Evolutionary conservation across 352 stramenopile species (phyloP).

Genomic region (Pythium guiyangense): DNA sequence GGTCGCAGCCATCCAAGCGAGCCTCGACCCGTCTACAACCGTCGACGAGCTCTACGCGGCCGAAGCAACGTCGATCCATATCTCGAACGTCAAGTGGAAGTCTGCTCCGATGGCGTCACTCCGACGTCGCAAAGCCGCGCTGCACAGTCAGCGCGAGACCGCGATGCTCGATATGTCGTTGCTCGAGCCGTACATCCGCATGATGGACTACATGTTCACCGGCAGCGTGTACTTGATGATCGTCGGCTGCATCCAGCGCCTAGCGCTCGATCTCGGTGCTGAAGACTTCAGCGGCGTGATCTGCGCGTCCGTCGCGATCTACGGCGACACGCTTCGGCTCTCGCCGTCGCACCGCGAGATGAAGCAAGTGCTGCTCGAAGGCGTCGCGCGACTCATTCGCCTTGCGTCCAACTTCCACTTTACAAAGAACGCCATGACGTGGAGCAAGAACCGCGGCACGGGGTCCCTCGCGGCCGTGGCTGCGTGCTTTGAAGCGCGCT

Average conservation of each 20-base stretch:
- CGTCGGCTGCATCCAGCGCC: conserved; percentile 27
- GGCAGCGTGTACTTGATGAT: conserved; percentile 71
- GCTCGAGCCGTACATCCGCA: conserved; percentile 42
- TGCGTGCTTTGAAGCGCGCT: conserved; percentile 23
- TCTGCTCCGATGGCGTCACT: conserved; percentile 51
- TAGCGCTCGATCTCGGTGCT: conserved; percentile 26
- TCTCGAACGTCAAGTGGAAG: conserved; percentile 54
- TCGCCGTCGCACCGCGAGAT: conserved; percentile 42
- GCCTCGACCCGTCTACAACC: conserved; percentile 34
- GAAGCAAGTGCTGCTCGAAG: conserved; percentile 47
- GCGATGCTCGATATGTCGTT: conserved; percentile 41
- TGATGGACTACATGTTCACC: conserved; percentile 71
- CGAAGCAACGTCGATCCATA: conserved; percentile 37
- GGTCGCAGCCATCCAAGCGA: conserved; percentile 37
- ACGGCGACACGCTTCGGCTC: conserved; percentile 30
- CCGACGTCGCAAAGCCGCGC: conserved; percentile 20
- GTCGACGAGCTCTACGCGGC: conserved; percentile 46
- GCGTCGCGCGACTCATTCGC: conserved; percentile 43
- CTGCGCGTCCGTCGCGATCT: conserved; percentile 46
- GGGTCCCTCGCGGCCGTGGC: conserved; percentile 29
- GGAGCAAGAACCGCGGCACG: conserved; percentile 44
- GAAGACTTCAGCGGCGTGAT: conserved; percentile 39
- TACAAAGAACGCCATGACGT: conserved; percentile 51
- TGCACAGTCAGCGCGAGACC: conserved; percentile 36
- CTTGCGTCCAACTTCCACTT: conserved; percentile 62